Conservation (phyloP, 768 basidiomycete species). For the Termitomyces sp. region DNA sequence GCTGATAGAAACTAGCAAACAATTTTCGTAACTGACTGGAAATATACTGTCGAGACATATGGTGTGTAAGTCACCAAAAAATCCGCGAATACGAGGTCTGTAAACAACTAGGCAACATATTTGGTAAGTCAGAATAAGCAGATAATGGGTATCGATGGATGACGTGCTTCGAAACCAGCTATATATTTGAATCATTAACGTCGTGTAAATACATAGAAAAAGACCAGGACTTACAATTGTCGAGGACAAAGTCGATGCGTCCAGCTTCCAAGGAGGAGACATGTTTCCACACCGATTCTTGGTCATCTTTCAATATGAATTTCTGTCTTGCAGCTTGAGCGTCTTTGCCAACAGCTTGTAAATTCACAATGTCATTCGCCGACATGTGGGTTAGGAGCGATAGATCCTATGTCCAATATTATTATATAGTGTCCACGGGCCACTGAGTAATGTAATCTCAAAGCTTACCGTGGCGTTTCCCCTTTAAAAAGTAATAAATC, state of each 20-base stretch:
- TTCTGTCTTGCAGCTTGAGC: conserved; percentile 71
- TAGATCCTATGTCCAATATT: conserved; percentile 57
- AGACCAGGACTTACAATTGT: conserved; percentile 61
- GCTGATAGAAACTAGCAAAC: not conserved
- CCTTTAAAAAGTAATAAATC: conserved; percentile 38
- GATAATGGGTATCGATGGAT: not conserved
- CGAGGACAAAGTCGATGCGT: conserved; percentile 82
- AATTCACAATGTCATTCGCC: conserved; percentile 71
- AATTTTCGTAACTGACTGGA: conserved; percentile 62
- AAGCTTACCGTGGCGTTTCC: conserved; percentile 83
- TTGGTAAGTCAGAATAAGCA: not conserved
- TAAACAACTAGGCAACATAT: conserved; percentile 62
- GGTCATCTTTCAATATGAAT: conserved; percentile 84
- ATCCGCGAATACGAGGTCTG: conserved; percentile 89
- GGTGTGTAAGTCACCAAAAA: conserved; percentile 90
- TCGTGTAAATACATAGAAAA: not conserved
- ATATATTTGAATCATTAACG: not conserved
- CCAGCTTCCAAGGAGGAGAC: conserved; percentile 48
- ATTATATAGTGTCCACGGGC: not conserved
- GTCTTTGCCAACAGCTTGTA: conserved; percentile 81
- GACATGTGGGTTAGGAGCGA: conserved; percentile 86
- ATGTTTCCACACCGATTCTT: conserved; percentile 68
- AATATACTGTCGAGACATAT: conserved; percentile 74
- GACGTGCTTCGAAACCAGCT: conserved; percentile 86
- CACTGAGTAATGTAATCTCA: not conserved